A percentile compares a stretch with the other conserved stretches of the same genome.
These are phyloP conservation scores for Ophiorrhiza pumila DNA, from an alignment of 257 asterid genomes.

Conservation along the genomic window DNA sequence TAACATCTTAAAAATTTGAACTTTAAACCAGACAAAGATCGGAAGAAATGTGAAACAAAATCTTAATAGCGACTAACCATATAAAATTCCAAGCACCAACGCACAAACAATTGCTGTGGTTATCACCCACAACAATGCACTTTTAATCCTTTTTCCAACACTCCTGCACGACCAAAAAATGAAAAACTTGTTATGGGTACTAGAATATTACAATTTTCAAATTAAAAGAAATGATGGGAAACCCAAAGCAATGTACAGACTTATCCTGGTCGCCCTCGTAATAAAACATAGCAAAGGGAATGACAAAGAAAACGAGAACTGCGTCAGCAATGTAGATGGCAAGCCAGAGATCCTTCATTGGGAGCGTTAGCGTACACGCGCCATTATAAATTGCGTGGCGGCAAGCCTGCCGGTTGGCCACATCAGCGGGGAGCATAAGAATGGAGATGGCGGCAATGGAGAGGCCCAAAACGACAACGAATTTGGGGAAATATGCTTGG, in stretches of 20 bases:
- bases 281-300: slow-evolving; percentile 96
- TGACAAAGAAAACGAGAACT: slow-evolving; percentile 78
- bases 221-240: neutral
- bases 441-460: slow-evolving; percentile 94
- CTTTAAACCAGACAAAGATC: neutral
- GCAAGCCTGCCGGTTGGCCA: slow-evolving; percentile 95
- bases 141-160: slow-evolving; percentile 78
- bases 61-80: slow-evolving; percentile 47
- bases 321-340: slow-evolving; percentile 83
- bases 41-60: neutral
- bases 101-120: slow-evolving; percentile 83
- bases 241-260: slow-evolving; percentile 30
- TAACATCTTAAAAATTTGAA: neutral
- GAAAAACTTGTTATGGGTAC: neutral
- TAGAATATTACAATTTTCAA: no score
- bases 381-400: slow-evolving; percentile 92
- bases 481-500: slow-evolving; percentile 96
- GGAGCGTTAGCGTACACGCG: slow-evolving; percentile 88
- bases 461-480: slow-evolving; percentile 93
- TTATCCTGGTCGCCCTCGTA: slow-evolving; percentile 99
- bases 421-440: slow-evolving; percentile 96
- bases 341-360: slow-evolving; percentile 97
- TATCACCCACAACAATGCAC: slow-evolving; percentile 83
- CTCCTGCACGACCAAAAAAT: slow-evolving; percentile 50
- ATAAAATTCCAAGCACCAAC: slow-evolving; percentile 78